phyloP scores from a whole-genome alignment of 2,329 filamentous ascomycete genomes.

The Penicillium concentricum region DNA sequence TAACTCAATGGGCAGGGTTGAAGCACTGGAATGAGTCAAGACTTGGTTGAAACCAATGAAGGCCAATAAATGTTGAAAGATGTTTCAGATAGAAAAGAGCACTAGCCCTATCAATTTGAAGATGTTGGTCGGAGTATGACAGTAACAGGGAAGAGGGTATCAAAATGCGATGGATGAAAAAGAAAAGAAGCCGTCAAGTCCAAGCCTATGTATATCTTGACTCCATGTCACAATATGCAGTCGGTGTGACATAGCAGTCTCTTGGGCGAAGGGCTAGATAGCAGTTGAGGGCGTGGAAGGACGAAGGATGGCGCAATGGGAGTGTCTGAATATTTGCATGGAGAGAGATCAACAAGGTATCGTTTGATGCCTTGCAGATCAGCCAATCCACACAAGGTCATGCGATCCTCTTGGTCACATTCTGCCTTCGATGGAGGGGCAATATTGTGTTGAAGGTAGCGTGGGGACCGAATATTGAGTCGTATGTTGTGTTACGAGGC shows the following conservation, averaged over 20 bases:
- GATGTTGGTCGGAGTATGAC: not conserved
- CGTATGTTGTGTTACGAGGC: not conserved
- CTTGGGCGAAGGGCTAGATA: not conserved
- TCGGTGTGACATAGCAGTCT: not conserved
- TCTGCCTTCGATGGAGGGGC: not conserved
- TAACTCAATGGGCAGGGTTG: constrained; percentile 5
- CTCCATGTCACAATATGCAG: not conserved
- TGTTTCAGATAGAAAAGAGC: not conserved
- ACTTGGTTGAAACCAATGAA: not conserved
- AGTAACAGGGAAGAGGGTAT: not conserved
- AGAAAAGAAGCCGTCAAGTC: not conserved
- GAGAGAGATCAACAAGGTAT: not conserved
- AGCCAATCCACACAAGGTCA: not conserved
- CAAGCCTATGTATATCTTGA: not conserved
- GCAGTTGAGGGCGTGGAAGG: not conserved
- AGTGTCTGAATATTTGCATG: not conserved
- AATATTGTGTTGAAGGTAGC: not conserved
- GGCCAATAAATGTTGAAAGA: constrained; percentile 1
- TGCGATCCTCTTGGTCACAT: not conserved
- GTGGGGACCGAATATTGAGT: not conserved
- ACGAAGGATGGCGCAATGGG: not conserved
- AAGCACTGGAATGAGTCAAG: not conserved
- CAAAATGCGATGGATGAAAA: not conserved
- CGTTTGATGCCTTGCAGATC: not conserved
- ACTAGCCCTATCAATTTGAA: constrained; percentile 5